These are phyloP conservation scores for Ambispora gerdemannii DNA, from an alignment of 192 early-diverging fungal genomes.

Conservation along the genomic window DNA sequence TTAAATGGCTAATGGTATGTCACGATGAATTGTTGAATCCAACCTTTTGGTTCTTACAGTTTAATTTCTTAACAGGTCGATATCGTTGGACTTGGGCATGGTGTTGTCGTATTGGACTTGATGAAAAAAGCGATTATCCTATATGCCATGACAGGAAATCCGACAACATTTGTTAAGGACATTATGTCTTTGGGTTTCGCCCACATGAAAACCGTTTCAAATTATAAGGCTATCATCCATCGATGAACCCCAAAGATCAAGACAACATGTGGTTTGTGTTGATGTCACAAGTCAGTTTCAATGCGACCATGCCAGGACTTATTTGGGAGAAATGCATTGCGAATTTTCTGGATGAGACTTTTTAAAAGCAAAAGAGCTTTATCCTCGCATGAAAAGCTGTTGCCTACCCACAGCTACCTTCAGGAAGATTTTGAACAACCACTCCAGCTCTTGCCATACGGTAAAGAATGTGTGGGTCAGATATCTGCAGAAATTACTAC, in stretches of 20 bases:
- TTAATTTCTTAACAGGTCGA: slow-evolving; percentile 8
- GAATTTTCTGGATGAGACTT: neutral
- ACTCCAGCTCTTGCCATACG: neutral
- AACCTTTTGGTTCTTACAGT: neutral
- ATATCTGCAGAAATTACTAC: neutral
- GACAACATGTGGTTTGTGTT: neutral
- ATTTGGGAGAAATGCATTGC: neutral
- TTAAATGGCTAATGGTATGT: slow-evolving; percentile 5
- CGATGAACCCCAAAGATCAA: neutral
- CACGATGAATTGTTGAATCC: neutral
- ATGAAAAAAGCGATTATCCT: neutral
- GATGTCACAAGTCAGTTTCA: neutral
- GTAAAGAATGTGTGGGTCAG: neutral
- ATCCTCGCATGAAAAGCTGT: neutral
- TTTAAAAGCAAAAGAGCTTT: neutral
- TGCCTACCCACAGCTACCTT: neutral
- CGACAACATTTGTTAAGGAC: neutral
- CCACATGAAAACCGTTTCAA: neutral
- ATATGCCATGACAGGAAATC: neutral
- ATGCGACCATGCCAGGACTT: neutral
- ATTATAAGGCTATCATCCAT: neutral
- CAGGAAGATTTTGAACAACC: neutral
- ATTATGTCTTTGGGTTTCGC: neutral
- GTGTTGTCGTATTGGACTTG: neutral
- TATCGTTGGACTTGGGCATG: neutral